Evolutionary conservation across 2,329 filamentous ascomycete species (phyloP).

Genomic region (Rhynchosporium secalis): DNA sequence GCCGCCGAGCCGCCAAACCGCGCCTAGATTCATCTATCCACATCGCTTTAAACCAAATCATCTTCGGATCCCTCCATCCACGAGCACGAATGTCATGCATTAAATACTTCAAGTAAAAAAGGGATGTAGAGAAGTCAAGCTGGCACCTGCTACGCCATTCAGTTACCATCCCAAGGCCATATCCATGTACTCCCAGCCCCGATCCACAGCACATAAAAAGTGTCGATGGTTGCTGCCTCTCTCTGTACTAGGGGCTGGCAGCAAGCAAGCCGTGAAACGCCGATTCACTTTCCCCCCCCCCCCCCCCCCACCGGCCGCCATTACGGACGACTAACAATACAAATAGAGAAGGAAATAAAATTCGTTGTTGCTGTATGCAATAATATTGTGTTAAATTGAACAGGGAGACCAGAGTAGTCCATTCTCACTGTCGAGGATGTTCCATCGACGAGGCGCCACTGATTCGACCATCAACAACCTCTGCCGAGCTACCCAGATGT

Average conservation of each 20-base stretch:
- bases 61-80: neutral
- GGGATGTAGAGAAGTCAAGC: neutral
- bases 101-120: slow-evolving; percentile 1
- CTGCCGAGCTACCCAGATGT: slow-evolving; percentile 55
- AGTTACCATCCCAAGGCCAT: slow-evolving; percentile 7
- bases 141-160: neutral
- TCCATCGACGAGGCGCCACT: slow-evolving; percentile 33
- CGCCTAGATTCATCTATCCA: slow-evolving; percentile 4
- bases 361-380: slow-evolving; percentile 18
- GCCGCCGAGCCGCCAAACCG: neutral
- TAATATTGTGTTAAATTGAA: neutral
- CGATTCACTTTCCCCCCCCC: slow-evolving; percentile 14
- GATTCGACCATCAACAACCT: slow-evolving; percentile 50
- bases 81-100: slow-evolving; percentile 3
- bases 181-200: slow-evolving; percentile 18
- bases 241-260: neutral
- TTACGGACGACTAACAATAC: neutral
- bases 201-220: slow-evolving; percentile 16
- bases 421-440: slow-evolving; percentile 20
- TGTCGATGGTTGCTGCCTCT: neutral
- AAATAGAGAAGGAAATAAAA: slow-evolving; percentile 15
- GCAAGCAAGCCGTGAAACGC: slow-evolving; percentile 10
- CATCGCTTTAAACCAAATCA: neutral
- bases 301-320: neutral
- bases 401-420: neutral